Percentiles rank a stretch among this genome's conserved stretches.
Evolutionary conservation across 768 basidiomycete species (phyloP).

Genomic region (Suillus variegatus): DNA sequence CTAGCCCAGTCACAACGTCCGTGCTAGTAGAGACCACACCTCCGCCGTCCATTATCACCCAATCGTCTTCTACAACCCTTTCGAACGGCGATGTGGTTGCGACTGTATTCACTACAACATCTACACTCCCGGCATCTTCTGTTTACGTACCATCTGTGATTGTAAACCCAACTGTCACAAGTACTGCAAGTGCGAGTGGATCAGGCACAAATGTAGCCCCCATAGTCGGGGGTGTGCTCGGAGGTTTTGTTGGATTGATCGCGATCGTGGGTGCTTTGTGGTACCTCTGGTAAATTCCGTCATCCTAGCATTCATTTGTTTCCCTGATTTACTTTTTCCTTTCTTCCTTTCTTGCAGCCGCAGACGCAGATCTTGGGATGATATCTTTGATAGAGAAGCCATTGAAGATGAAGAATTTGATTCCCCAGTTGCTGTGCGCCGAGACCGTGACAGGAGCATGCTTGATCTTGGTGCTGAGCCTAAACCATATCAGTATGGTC

Average conservation of each 20-base stretch:
- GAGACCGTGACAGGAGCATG: conserved; percentile 26
- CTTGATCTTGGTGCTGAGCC: conserved; percentile 40
- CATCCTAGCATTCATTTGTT: conserved; percentile 9
- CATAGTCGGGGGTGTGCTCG: conserved; percentile 55
- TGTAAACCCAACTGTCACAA: conserved; percentile 12
- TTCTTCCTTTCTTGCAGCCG: conserved; percentile 34
- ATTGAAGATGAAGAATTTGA: conserved; percentile 26
- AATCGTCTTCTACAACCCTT: conserved; percentile 37
- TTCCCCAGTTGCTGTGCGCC: conserved; percentile 19
- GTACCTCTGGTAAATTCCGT: conserved; percentile 47
- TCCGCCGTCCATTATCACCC: conserved; percentile 33
- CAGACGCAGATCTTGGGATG: conserved; percentile 49
- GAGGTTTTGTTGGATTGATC: conserved; percentile 54
- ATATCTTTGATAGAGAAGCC: conserved; percentile 49
- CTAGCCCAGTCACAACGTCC: conserved; percentile 20
- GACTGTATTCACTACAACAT: conserved; percentile 37
- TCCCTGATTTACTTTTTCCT: conserved; percentile 11
- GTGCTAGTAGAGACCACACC: conserved; percentile 32
- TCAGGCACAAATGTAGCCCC: conserved; percentile 39
- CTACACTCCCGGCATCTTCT: conserved; percentile 35
- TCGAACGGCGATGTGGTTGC: conserved; percentile 42
- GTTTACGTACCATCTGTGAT: conserved; percentile 26
- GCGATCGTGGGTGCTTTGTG: conserved; percentile 46
- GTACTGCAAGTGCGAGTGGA: conserved; percentile 17
- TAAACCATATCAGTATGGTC: conserved; percentile 64